Base-by-base conservation (phyloP, 176 grass and related monocot species). In the Carex cristatella region DNA sequence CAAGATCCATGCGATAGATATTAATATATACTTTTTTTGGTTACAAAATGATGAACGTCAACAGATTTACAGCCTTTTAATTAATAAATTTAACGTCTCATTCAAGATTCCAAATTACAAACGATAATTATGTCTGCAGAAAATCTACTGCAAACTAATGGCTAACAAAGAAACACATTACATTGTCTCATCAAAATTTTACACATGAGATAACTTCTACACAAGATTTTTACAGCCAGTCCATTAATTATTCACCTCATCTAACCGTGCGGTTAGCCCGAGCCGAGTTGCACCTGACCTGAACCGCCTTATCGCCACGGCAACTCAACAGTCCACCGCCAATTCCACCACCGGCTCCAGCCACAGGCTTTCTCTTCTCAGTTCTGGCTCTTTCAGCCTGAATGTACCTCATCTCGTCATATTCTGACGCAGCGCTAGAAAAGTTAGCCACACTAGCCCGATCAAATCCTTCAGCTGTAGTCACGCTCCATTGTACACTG, bases 401-500 rank as follows among this genome's bases (percentile, higher is more conserved):
- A 60, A 85, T 16, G 27, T 73, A 82, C 31, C 88, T 65, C n/a
- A 65, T 33, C 12, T 87, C 88, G 5, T 59, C 81, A 74, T 27
- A 85, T 75, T 71, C 69, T 14, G 88, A 89, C 9, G 88, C 80
- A 13, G 84, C 68, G 16, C 84, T 89, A 0, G 84, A 86, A 48
- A 86, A 80, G 70, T 89, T 89, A 31, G 85, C 72, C 68, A 81
- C 63, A 83, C 85, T 87, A 3, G 81, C 85, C 15, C 89, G 71
- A 61, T 90, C 89, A 83, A 90, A 84, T 4, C 87, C 87, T 48
- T 87, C 89, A 14, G 81, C 85, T 13, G 85, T 90, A 44, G 81
- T 87, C 62, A 87, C 85, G 15, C 88, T 90, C 88, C 88, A 90
- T 35, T 86, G 61, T 69, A 90, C 80, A 80, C 89, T 90, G 57